Base-by-base conservation (phyloP, 2,329 filamentous ascomycete species). In the Fusarium sp. region DNA sequence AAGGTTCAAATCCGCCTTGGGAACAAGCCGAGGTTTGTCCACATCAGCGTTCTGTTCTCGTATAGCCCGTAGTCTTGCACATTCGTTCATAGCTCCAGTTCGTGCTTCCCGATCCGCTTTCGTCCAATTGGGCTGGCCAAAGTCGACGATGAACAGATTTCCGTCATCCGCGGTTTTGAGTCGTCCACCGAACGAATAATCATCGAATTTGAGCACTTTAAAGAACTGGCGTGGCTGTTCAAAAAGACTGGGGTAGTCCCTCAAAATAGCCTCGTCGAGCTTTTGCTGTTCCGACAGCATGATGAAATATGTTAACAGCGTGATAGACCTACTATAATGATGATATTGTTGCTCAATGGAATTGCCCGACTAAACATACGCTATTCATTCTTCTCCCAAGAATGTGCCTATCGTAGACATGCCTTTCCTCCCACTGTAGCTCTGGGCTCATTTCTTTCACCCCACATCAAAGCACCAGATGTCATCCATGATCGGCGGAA, bases 51-150 rank as follows among this genome's bases (percentile, higher is more conserved):
- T 27, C 14, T 11, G n/a, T 8, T n/a, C 6, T 55, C 5, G 9
- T 7, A 20, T 35, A 12, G 9, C 11, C 35, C 6, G n/a, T 2
- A 4, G 30, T 30, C 7, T 3, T 17, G 3, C 3, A 7, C n/a
- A 3, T 2, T 45, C 7, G 3, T 3, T 8, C 3, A 4, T 12
- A 4, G 14, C 15, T 35, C 53, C 40, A 15, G 30, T n/a, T 4
- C 5, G 26, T 5, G 3, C 2, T 12, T 45, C 6, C 20, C 20
- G 30, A 17, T 56, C 40, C 30, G 35, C 8, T 26, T 13, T 3
- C 0, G 40, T 56, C n/a, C 23, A 23, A 45, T n/a, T 1, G 6
- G 2, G 3, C 14, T 11, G 9, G 0, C 53, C 53, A 3, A 56
- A 46, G 26, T 45, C 53, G 0, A 46, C 17, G 23, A 23, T 23